These are phyloP conservation scores for Cadophora gregata DNA, from an alignment of 2,329 filamentous ascomycete genomes.

Conservation along the genomic window DNA sequence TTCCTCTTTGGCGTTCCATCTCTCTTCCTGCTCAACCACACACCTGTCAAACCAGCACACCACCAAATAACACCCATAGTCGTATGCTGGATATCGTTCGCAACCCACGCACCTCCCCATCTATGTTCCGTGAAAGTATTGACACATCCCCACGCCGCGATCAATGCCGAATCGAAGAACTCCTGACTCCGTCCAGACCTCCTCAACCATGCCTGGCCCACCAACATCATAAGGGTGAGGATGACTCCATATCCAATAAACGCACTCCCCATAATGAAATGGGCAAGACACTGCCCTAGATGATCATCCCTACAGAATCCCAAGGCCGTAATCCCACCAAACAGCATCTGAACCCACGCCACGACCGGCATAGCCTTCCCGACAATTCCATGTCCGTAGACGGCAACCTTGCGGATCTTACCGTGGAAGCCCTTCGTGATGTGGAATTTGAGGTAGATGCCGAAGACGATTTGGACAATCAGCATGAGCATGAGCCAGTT, in stretches of 20 bases:
- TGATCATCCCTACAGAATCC: conserved; percentile 95
- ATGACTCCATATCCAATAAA: conserved; percentile 95
- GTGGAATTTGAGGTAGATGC: conserved; percentile 88
- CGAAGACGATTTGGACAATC: conserved; percentile 76
- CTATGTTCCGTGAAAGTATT: conserved; percentile 98
- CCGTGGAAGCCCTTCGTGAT: conserved; percentile 84
- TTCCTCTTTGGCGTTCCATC: conserved; percentile 90
- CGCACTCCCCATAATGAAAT: conserved; percentile 98
- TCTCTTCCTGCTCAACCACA: conserved; percentile 88
- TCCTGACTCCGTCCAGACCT: conserved; percentile 88
- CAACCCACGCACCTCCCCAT: conserved; percentile 88
- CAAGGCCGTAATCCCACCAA: conserved; percentile 89
- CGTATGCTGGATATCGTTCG: conserved; percentile 96
- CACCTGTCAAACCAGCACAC: conserved; percentile 86
- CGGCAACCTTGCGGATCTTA: conserved; percentile 73
- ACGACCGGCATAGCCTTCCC: conserved; percentile 88
- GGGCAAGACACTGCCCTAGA: conserved; percentile 87
- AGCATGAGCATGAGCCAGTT: conserved; percentile 82
- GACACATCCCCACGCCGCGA: conserved; percentile 93
- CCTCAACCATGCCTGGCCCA: conserved; percentile 86
- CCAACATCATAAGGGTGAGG: conserved; percentile 83
- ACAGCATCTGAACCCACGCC: conserved; percentile 92
- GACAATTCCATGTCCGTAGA: conserved; percentile 77
- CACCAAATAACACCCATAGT: conserved; percentile 99
- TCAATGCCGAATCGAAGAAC: conserved; percentile 92